phyloP scores from a whole-genome alignment of 805 yeast species.

The Sporopachydermia lactativora region DNA sequence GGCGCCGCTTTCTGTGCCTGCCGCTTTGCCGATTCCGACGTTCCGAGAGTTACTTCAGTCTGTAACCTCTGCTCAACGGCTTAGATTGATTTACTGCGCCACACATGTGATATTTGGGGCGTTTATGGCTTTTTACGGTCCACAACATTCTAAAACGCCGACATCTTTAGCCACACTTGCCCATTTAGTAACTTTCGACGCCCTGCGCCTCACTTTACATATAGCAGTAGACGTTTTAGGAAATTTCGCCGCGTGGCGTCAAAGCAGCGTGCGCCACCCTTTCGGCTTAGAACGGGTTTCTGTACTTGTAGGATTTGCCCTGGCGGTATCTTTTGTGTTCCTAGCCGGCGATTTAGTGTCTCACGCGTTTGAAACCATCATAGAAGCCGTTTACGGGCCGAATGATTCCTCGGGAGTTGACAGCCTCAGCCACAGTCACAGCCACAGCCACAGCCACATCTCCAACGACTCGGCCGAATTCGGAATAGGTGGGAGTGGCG shows the following conservation, averaged over 20 bases:
- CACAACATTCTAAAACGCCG: constrained; percentile 37
- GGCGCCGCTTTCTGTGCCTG: constrained; percentile 48
- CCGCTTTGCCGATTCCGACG: constrained; percentile 61
- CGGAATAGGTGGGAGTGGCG: neutral
- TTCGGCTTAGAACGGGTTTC: constrained; percentile 91
- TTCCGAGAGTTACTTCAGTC: constrained; percentile 47
- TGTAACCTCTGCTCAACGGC: constrained; percentile 40
- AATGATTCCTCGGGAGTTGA: no score
- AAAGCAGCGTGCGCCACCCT: constrained; percentile 70
- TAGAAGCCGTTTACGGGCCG: constrained; percentile 19
- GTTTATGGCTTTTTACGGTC: constrained; percentile 45
- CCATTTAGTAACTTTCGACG: constrained; percentile 78
- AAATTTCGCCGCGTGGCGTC: constrained; percentile 89
- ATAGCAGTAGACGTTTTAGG: constrained; percentile 67
- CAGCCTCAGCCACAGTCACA: no score
- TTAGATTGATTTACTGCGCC: constrained; percentile 43
- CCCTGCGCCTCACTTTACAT: constrained; percentile 57
- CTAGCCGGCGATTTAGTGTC: constrained; percentile 84
- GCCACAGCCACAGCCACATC: neutral
- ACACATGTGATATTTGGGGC: constrained; percentile 43
- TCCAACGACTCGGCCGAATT: neutral
- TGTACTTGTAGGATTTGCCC: constrained; percentile 76
- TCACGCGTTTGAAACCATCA: constrained; percentile 71
- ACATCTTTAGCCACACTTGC: constrained; percentile 63
- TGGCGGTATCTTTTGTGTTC: constrained; percentile 72